phyloP scores from a whole-genome alignment of 73 alveolate species.

The Stentor roeselii region DNA sequence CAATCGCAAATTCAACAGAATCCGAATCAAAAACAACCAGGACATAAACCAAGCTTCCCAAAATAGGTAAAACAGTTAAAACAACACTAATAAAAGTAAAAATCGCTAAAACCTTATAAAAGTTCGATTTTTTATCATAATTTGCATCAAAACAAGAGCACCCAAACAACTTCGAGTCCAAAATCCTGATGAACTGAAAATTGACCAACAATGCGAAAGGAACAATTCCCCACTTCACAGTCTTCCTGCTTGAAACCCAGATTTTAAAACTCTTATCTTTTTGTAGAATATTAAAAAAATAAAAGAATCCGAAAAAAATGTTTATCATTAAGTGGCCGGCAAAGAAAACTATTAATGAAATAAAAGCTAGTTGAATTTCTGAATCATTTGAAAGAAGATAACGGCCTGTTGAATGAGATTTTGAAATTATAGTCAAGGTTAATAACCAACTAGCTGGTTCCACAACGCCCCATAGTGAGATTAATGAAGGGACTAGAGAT shows the following conservation, averaged over 20 bases:
- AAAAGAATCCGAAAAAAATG: neutral
- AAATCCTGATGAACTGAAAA: neutral
- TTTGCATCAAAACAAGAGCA: neutral
- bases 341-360: neutral
- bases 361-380: neutral
- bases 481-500: neutral
- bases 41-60: neutral
- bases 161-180: neutral
- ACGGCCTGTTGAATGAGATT: neutral
- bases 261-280: neutral
- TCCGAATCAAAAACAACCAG: neutral
- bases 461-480: neutral
- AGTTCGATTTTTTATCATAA: neutral
- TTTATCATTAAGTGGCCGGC: neutral
- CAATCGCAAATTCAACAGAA: neutral
- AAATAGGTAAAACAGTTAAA: neutral
- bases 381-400: neutral
- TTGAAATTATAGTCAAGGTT: neutral
- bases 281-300: neutral
- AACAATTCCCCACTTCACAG: neutral
- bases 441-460: neutral
- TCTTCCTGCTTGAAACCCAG: neutral
- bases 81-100: neutral
- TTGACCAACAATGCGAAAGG: neutral
- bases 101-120: neutral